These are phyloP conservation scores for Xylariomycetidae sp. DNA, from an alignment of 2,329 filamentous ascomycete species.

Conservation along the genomic window DNA sequence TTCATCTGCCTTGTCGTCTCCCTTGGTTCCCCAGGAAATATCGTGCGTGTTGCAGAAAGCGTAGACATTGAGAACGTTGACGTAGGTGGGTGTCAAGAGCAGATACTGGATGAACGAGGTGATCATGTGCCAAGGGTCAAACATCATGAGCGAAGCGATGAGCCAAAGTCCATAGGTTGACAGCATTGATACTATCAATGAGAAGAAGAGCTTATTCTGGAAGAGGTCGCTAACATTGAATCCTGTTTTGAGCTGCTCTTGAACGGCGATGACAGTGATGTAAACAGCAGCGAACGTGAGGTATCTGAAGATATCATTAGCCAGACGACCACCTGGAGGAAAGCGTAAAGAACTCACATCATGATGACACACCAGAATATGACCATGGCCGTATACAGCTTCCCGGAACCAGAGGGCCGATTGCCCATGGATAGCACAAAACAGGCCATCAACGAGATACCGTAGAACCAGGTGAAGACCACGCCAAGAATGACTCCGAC, in stretches of 20 bases:
- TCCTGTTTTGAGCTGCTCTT: conserved; percentile 60
- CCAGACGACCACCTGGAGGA: not conserved
- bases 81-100: conserved; percentile 90
- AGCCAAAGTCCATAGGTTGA: conserved; percentile 95
- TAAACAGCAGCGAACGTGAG: conserved; percentile 92
- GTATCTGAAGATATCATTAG: conserved; percentile 50
- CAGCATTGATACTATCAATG: conserved; percentile 84
- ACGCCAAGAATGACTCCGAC: conserved; percentile 78
- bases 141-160: conserved; percentile 84
- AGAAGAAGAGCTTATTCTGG: conserved; percentile 85
- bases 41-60: conserved; percentile 98
- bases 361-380: conserved; percentile 97
- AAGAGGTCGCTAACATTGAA: conserved; percentile 74
- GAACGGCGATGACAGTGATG: conserved; percentile 84
- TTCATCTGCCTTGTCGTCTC: conserved; percentile 91
- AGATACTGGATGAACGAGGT: conserved; percentile 95
- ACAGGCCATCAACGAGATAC: conserved; percentile 85
- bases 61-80: conserved; percentile 98
- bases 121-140: conserved; percentile 99
- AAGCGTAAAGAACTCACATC: conserved; percentile 54
- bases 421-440: conserved; percentile 95
- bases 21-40: conserved; percentile 97
- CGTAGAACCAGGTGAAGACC: conserved; percentile 94
- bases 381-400: conserved; percentile 95
- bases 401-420: conserved; percentile 87